phyloP scores from a whole-genome alignment of 1,284 basidiomycete species.

The Cryptococcus neoformans region DNA sequence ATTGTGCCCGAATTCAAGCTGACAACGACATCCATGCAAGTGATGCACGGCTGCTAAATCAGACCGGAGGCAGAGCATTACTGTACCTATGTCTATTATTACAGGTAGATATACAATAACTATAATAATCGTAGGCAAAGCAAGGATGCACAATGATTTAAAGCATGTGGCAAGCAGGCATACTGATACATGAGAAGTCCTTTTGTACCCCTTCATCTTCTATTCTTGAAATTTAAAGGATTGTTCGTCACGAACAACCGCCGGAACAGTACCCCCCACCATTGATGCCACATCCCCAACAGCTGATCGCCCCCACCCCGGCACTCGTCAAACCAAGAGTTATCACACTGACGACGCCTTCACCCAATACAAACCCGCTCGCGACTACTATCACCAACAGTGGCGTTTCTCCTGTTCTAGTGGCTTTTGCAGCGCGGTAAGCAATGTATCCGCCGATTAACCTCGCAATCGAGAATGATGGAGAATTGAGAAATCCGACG shows the following conservation, averaged over 20 bases:
- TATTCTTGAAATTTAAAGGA: no score
- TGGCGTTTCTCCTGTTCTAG: constrained; percentile 56
- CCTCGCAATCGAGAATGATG: constrained; percentile 88
- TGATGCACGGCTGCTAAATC: no score
- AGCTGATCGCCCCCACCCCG: constrained; percentile 72
- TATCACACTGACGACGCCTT: constrained; percentile 80
- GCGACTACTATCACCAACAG: constrained; percentile 77
- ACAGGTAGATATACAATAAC: no score
- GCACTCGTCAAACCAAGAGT: constrained; percentile 69
- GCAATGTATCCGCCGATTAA: constrained; percentile 84
- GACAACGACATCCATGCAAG: no score
- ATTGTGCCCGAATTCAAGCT: no score
- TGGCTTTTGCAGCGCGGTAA: constrained; percentile 58
- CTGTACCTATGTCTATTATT: no score
- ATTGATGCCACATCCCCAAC: constrained; percentile 69
- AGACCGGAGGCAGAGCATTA: no score
- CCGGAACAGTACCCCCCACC: constrained; percentile 55
- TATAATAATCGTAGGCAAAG: no score
- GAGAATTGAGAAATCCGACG: constrained; percentile 82
- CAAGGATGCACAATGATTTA: no score
- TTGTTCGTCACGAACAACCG: constrained; percentile 21
- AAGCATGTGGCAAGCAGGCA: no score
- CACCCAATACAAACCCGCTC: constrained; percentile 91
- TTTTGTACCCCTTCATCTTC: no score
- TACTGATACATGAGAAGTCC: no score